Conservation (phyloP, 306 rosid genomes). For the Vachellia collinsii region DNA sequence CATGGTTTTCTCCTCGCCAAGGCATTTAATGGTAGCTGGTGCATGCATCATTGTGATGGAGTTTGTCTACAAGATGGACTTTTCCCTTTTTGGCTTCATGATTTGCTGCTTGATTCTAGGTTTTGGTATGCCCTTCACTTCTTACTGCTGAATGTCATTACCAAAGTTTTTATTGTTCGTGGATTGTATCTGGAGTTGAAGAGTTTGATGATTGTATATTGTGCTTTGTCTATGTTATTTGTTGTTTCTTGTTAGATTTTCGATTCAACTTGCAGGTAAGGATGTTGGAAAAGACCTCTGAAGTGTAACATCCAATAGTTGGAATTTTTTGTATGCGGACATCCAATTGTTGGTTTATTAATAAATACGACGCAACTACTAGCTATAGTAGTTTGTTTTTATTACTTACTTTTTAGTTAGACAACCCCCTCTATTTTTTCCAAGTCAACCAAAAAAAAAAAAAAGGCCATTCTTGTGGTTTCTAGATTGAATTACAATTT, state of each 20-base stretch:
- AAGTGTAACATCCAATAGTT: constrained; percentile 2
- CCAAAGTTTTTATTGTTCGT: neutral
- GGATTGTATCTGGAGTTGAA: constrained; percentile 25
- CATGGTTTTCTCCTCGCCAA: constrained; percentile 97
- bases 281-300: constrained; percentile 18
- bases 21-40: constrained; percentile 91
- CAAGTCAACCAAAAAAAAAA: neutral
- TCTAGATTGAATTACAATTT: neutral
- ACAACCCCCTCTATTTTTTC: constrained; percentile 7
- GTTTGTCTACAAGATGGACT: constrained; percentile 80
- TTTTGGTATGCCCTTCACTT: constrained; percentile 67
- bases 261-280: constrained; percentile 2
- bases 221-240: neutral
- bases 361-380: neutral
- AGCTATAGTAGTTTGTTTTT: constrained; percentile 1
- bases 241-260: constrained; percentile 8
- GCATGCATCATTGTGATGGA: constrained; percentile 88
- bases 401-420: neutral
- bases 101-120: constrained; percentile 89
- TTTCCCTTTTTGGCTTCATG: constrained; percentile 77
- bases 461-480: neutral
- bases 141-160: constrained; percentile 14
- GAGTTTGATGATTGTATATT: constrained; percentile 6
- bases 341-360: neutral
- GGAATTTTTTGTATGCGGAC: neutral